These are phyloP conservation scores for Ballota nigra DNA, from an alignment of 257 asterid genomes.

Conservation along the genomic window DNA sequence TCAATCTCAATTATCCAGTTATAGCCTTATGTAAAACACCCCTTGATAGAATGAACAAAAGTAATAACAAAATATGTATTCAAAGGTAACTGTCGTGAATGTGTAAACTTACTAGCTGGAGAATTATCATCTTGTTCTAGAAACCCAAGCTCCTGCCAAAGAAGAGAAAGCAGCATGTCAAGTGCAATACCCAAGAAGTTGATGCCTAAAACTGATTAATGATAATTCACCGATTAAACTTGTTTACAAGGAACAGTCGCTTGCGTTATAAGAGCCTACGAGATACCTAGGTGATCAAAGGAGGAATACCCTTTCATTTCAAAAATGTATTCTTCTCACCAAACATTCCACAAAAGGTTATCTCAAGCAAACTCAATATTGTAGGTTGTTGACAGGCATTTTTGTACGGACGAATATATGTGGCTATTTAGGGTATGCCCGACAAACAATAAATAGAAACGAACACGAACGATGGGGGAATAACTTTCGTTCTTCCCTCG, in stretches of 20 bases:
- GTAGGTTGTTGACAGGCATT: too few relatives aligned
- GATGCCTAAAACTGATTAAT: too few relatives aligned
- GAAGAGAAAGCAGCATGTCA: slow-evolving; percentile 17
- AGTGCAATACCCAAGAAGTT: slow-evolving; percentile 11
- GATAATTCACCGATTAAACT: too few relatives aligned
- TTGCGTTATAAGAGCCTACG: not conserved
- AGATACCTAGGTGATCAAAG: not conserved
- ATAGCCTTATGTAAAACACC: not conserved
- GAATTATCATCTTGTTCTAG: slow-evolving; percentile 62
- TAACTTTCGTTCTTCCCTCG: too few relatives aligned
- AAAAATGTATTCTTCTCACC: not conserved
- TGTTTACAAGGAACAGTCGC: not conserved
- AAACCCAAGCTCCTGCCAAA: slow-evolving; percentile 67
- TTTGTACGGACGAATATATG: too few relatives aligned
- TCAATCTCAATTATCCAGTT: not conserved
- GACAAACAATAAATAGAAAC: too few relatives aligned
- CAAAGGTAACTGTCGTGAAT: not conserved
- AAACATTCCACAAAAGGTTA: not conserved
- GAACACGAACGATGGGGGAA: too few relatives aligned
- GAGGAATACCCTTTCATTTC: not conserved
- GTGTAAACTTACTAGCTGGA: slow-evolving; percentile 48
- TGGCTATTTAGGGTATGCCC: too few relatives aligned
- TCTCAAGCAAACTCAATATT: not conserved
- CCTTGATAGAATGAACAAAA: not conserved
- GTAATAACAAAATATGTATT: not conserved